Evolutionary conservation across 2,329 filamentous ascomycete genomes (phyloP).

Genomic region (Dothidotthia symphoricarpi): DNA sequence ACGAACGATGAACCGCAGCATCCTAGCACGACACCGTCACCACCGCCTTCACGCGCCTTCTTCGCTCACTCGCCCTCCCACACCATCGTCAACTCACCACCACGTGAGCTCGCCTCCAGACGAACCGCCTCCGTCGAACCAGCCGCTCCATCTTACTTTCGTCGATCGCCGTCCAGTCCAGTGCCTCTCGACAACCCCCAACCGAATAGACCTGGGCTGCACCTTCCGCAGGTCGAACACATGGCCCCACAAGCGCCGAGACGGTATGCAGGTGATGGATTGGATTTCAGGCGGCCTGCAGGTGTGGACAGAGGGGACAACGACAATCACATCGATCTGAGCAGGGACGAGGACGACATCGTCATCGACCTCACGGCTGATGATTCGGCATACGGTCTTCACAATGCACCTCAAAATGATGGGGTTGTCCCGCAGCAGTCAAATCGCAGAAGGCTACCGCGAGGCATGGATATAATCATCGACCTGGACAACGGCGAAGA

Average conservation of each 20-base stretch:
- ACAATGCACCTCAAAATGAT: too few species aligned
- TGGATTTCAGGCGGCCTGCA: conserved; percentile 55
- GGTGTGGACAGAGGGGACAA: conserved; percentile 18
- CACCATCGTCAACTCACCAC: background rate
- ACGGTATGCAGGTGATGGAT: conserved; percentile 53
- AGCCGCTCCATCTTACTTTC: background rate
- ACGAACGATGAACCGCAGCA: too few species aligned
- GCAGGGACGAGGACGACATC: conserved; percentile 10
- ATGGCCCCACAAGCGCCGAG: conserved; percentile 32
- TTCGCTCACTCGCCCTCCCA: background rate
- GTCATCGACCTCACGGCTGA: conserved; percentile 38
- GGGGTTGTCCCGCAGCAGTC: conserved; percentile 1
- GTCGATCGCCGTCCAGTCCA: background rate
- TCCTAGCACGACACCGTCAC: too few species aligned
- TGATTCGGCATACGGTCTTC: conserved; percentile 11
- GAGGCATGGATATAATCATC: conserved; percentile 45
- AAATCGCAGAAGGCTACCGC: conserved; percentile 29
- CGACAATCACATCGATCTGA: conserved; percentile 13
- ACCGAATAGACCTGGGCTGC: conserved; percentile 17
- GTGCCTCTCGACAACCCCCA: conserved; percentile 9
- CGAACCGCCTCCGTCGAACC: background rate
- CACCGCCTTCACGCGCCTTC: background rate
- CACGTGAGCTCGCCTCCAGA: background rate
- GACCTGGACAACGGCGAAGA: conserved; percentile 40
- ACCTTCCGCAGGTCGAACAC: conserved; percentile 20